These are phyloP conservation scores for Phytophthora pini DNA, from an alignment of 352 stramenopile species.

Conservation along the genomic window DNA sequence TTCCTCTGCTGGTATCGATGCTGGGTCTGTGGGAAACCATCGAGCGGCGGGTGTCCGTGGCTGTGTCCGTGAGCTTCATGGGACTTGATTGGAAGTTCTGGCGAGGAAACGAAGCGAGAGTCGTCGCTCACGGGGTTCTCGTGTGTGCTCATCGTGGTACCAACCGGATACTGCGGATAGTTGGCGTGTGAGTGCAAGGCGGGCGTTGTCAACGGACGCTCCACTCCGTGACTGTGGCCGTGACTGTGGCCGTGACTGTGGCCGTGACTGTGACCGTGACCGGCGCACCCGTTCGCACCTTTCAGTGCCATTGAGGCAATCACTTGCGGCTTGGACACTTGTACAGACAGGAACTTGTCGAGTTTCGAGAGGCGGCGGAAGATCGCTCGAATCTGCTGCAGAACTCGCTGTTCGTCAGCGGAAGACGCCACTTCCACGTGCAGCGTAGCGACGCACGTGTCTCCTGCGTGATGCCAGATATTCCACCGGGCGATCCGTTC, in stretches of 20 bases:
- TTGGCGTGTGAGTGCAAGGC: slow-evolving; percentile 14
- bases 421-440: slow-evolving; percentile 59
- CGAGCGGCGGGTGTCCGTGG: slow-evolving; percentile 5
- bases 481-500: slow-evolving; percentile 69
- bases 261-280: slow-evolving; percentile 24
- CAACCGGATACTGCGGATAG: slow-evolving; percentile 26
- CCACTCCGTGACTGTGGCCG: slow-evolving; percentile 28
- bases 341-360: slow-evolving; percentile 65
- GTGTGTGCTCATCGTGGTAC: slow-evolving; percentile 61
- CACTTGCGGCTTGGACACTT: slow-evolving; percentile 60
- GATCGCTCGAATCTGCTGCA: slow-evolving; percentile 55
- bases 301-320: slow-evolving; percentile 14
- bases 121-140: slow-evolving; percentile 75
- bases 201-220: slow-evolving; percentile 11
- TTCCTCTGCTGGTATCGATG: slow-evolving; percentile 22
- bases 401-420: slow-evolving; percentile 62
- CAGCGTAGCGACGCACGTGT: slow-evolving; percentile 63
- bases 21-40: slow-evolving; percentile 15
- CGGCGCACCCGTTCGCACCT: slow-evolving; percentile 22
- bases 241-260: slow-evolving; percentile 20
- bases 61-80: slow-evolving; percentile 14
- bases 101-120: slow-evolving; percentile 20
- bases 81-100: slow-evolving; percentile 18
- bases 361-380: slow-evolving; percentile 50
- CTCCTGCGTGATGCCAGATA: slow-evolving; percentile 76